A percentile compares a stretch with the other conserved stretches of the same genome.
Conservation (phyloP, 2,329 filamentous ascomycete genomes). For the Scedosporium boydii region DNA sequence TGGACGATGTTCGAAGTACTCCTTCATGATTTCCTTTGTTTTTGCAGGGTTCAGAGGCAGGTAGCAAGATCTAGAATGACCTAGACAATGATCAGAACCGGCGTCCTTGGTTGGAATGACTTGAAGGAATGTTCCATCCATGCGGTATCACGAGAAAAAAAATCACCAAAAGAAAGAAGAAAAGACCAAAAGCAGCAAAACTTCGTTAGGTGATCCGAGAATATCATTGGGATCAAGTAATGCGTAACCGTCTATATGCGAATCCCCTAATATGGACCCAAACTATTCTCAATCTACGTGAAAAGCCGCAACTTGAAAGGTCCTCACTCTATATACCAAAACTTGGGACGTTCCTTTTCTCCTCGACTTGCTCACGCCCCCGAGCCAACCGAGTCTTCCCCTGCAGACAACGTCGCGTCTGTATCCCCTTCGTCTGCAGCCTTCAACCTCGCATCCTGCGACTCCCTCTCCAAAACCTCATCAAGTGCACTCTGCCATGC, state of each 20-base stretch:
- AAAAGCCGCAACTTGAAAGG: not conserved
- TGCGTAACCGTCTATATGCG: not conserved
- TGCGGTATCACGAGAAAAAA: too few species aligned
- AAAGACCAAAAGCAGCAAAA: too few species aligned
- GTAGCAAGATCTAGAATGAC: too few species aligned
- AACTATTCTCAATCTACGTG: not conserved
- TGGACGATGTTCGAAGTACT: too few species aligned
- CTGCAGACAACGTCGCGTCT: not conserved
- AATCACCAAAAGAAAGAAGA: too few species aligned
- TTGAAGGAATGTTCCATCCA: too few species aligned
- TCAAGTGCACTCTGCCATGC: slow-evolving; percentile 3
- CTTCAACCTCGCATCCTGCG: not conserved
- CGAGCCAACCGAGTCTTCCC: not conserved
- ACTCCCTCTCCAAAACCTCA: not conserved
- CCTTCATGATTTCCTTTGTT: too few species aligned
- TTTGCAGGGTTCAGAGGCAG: too few species aligned
- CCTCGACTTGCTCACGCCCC: not conserved
- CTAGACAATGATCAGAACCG: too few species aligned
- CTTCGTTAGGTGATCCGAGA: too few species aligned
- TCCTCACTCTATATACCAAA: not conserved
- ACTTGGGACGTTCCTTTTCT: not conserved
- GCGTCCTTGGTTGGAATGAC: too few species aligned
- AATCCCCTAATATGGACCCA: not conserved
- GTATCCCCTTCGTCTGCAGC: not conserved
- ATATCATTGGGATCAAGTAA: too few species aligned